Percentiles rank a stretch among this genome's conserved stretches.
Conservation (phyloP, 768 basidiomycete genomes). For the Floccularia luteovirens region DNA sequence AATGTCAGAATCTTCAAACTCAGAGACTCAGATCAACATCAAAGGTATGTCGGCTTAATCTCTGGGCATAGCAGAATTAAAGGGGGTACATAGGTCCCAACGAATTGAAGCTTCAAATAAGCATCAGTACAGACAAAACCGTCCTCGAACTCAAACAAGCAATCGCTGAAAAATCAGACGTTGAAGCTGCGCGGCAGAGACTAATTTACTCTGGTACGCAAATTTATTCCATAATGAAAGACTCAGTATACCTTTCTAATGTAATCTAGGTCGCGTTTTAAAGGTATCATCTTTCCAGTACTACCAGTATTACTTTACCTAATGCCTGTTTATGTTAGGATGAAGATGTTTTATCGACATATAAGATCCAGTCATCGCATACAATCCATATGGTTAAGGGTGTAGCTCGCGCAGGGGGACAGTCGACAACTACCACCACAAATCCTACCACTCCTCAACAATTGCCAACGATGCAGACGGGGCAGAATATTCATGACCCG, state of each 20-base stretch:
- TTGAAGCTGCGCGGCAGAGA: constrained; percentile 80
- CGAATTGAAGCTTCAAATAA: constrained; percentile 88
- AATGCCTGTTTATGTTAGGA: constrained; percentile 36
- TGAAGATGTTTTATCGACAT: constrained; percentile 72
- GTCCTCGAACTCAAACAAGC: constrained; percentile 88
- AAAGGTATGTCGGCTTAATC: constrained; percentile 38
- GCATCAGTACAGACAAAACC: constrained; percentile 74
- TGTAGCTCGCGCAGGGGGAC: constrained; percentile 42
- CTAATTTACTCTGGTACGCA: constrained; percentile 89
- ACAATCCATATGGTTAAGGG: constrained; percentile 95
- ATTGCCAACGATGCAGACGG: constrained; percentile 84
- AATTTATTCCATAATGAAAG: constrained; percentile 4
- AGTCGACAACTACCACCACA: constrained; percentile 29
- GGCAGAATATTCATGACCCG: constrained; percentile 84
- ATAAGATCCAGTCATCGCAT: constrained; percentile 87
- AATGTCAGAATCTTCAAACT: constrained; percentile 36
- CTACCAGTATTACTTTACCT: constrained; percentile 3
- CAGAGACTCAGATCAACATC: constrained; percentile 60
- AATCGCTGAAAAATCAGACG: constrained; percentile 80
- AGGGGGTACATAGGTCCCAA: constrained; percentile 53
- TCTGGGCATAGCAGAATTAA: background rate
- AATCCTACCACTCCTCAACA: constrained; percentile 47
- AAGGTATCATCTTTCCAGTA: constrained; percentile 36
- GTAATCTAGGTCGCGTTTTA: constrained; percentile 53
- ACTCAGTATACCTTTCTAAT: background rate